Base-by-base conservation (phyloP, 495 filamentous ascomycete species). In the Xanthoparmelia taractica region DNA sequence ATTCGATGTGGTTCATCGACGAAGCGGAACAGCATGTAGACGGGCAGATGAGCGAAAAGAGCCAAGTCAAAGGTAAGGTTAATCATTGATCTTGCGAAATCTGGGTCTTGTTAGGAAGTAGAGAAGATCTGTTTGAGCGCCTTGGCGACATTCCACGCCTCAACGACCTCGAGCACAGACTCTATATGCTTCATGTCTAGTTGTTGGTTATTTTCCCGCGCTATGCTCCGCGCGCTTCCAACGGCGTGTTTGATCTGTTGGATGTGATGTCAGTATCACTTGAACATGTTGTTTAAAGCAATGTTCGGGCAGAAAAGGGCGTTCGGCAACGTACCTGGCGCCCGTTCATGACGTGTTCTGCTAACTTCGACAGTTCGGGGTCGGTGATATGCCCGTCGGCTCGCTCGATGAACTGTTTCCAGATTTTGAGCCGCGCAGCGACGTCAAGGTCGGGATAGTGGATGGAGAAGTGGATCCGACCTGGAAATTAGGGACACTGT, bases 381-480 rank as follows among this genome's bases (percentile, higher is more conserved):
- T 40, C 45, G 6, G 12, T 17, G 27, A 47, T 27, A 5, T 31
- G 18, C n/a, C 54, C 40, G 37, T 54, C 33, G 47, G 50, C 61
- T 1, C 38, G 41, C 27, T 40, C 2, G 17, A 61, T 62, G 57
- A 66, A 68, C 1, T 37, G 33, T 15, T 33, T 60, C 67, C 67
- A 68, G 20, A 68, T 61, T 17, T 10, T n/a, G 27, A 7, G 66
- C 4, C 67, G 67, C 11, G 59, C 64, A 23, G 31, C 8, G 8
- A 31, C 34, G 57, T 68, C 67, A 13, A 68, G 67, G 33, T 63
- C 40, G 2, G 67, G 67, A 15, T 67, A 61, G 29, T 64, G 57
- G 29, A 75, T 57, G n/a, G 60, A 69, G 52, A 82, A 71, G 60
- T 84, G 79, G 45, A 82, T 75, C 38, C 81, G 78, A 37, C 63